phyloP scores from a whole-genome alignment of 305 asterid species.

The Fraxinus floribunda region DNA sequence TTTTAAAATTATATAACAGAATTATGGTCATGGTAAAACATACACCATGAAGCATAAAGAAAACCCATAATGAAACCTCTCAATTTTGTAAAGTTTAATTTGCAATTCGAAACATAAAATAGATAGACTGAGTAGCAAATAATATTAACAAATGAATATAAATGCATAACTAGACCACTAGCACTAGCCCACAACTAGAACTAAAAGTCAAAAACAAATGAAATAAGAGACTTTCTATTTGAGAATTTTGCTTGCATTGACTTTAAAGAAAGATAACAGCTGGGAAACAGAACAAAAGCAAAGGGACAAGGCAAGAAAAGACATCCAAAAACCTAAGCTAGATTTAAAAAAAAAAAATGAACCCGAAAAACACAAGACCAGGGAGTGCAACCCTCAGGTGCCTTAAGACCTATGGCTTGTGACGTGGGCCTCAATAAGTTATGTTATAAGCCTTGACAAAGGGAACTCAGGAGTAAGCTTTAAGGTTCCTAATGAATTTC shows the following conservation, averaged over 20 bases:
- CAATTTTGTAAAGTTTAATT: background rate
- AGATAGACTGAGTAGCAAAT: background rate
- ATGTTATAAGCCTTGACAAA: background rate
- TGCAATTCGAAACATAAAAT: background rate
- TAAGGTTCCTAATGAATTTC: background rate
- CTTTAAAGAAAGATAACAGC: background rate
- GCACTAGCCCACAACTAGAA: background rate
- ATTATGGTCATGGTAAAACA: background rate
- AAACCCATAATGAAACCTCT: background rate
- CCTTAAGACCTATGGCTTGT: background rate
- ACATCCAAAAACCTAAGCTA: background rate
- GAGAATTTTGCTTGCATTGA: background rate
- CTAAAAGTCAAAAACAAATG: background rate
- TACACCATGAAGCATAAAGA: background rate
- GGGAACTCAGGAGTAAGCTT: background rate
- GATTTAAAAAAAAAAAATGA: background rate
- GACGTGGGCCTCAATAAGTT: background rate
- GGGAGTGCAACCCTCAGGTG: background rate
- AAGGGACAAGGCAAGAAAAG: background rate
- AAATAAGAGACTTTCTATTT: background rate
- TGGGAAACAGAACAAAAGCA: background rate
- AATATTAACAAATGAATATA: background rate
- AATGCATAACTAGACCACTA: background rate
- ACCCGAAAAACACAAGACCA: background rate
- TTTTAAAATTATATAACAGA: background rate